A percentile compares a stretch with the other conserved stretches of the same genome.
Conservation (phyloP, 768 basidiomycete genomes). For the Daedalea quercina region DNA sequence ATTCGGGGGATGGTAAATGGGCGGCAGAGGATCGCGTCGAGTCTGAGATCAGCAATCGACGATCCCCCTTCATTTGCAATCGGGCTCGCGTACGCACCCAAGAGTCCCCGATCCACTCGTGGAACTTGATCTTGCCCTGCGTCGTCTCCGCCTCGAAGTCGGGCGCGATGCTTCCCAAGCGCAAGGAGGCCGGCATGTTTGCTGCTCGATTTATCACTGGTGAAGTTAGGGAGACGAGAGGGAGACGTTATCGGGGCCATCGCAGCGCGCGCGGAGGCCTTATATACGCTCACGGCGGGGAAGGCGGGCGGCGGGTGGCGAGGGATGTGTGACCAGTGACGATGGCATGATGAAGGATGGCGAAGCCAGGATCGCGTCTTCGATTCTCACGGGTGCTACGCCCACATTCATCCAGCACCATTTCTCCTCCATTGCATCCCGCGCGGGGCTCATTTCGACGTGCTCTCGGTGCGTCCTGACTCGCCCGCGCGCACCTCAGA, state of each 20-base stretch:
- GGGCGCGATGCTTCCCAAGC: slow-evolving; percentile 84
- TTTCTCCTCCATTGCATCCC: too few relatives aligned
- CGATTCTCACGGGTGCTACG: slow-evolving; percentile 46
- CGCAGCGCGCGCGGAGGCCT: slow-evolving; percentile 4
- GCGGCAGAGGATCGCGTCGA: too few relatives aligned
- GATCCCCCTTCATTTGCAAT: background rate
- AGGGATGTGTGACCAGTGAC: background rate
- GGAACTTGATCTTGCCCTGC: slow-evolving; percentile 81
- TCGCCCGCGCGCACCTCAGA: too few relatives aligned
- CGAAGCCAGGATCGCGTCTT: slow-evolving; percentile 44
- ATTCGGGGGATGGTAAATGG: too few relatives aligned
- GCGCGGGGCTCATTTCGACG: too few relatives aligned
- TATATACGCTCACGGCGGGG: slow-evolving; percentile 13
- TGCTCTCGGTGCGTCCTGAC: too few relatives aligned
- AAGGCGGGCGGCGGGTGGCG: background rate
- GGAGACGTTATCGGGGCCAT: slow-evolving; percentile 4
- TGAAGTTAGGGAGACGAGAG: background rate
- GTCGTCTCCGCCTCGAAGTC: slow-evolving; percentile 92
- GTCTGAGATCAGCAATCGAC: background rate
- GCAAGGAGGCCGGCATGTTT: slow-evolving; percentile 39
- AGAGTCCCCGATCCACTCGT: slow-evolving; percentile 83
- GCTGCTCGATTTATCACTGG: background rate
- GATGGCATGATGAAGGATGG: slow-evolving; percentile 5
- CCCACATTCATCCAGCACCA: too few relatives aligned
- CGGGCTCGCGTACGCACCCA: slow-evolving; percentile 54